These are phyloP conservation scores for Epithele typhae DNA, from an alignment of 768 basidiomycete genomes.

Conservation along the genomic window DNA sequence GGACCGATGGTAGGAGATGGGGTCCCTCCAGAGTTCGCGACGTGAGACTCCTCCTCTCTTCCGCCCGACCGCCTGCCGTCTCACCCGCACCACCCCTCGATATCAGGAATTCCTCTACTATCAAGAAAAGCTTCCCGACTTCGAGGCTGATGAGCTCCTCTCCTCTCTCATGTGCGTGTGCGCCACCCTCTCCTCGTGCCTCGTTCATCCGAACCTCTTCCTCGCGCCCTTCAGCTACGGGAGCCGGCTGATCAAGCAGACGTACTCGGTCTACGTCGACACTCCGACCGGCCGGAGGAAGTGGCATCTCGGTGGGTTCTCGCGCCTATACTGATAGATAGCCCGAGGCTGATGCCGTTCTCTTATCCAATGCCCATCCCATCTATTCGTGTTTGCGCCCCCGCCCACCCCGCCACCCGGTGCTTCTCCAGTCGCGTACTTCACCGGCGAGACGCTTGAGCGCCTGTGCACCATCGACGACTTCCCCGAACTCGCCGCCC, in stretches of 20 bases:
- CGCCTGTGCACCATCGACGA: slow-evolving; percentile 23
- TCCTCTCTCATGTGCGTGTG: slow-evolving; percentile 21
- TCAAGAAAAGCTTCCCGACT: slow-evolving; percentile 53
- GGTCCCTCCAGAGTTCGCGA: slow-evolving; percentile 76
- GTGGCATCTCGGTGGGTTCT: slow-evolving; percentile 71
- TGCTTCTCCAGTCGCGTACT: slow-evolving; percentile 31
- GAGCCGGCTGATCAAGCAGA: slow-evolving; percentile 68
- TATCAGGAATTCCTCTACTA: slow-evolving; percentile 73
- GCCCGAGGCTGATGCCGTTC: no score
- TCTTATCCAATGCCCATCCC: no score
- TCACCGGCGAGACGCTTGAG: slow-evolving; percentile 27
- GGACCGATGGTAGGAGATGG: slow-evolving; percentile 73
- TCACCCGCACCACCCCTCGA: slow-evolving; percentile 1
- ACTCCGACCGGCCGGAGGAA: slow-evolving; percentile 63
- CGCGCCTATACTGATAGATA: no score
- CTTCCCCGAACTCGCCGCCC: slow-evolving; percentile 25
- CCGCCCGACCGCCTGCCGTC: neutral
- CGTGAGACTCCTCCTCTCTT: slow-evolving; percentile 42
- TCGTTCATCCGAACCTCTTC: slow-evolving; percentile 21
- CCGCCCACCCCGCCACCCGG: neutral
- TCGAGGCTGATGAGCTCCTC: slow-evolving; percentile 19
- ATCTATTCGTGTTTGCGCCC: no score
- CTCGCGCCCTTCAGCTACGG: slow-evolving; percentile 11
- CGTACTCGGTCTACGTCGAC: slow-evolving; percentile 75
- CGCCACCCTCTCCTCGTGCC: slow-evolving; percentile 23